phyloP scores from a whole-genome alignment of 495 filamentous ascomycete species.

The Penicillium flavigenum region DNA sequence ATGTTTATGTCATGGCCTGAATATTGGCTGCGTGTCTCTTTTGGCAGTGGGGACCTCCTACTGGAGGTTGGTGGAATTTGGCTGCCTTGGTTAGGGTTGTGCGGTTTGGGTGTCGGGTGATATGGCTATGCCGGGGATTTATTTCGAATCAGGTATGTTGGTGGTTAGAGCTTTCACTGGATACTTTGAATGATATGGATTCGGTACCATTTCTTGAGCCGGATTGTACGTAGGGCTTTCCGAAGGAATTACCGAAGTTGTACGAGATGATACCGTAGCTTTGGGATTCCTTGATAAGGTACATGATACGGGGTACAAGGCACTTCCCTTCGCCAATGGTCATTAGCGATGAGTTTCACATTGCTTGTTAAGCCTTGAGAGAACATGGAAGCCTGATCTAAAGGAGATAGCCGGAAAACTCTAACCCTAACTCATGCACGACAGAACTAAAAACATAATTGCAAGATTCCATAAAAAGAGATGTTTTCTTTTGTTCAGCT shows the following conservation, averaged over 20 bases:
- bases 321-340: neutral
- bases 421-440: neutral
- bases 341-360: neutral
- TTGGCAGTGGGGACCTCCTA: neutral
- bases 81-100: neutral
- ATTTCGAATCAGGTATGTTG: neutral
- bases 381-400: neutral
- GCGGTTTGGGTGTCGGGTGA: neutral
- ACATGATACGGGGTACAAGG: neutral
- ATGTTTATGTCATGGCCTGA: neutral
- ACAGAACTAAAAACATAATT: neutral
- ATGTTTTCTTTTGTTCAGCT: neutral
- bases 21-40: neutral
- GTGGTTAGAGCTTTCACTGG: neutral
- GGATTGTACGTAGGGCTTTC: neutral
- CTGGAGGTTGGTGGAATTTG: neutral
- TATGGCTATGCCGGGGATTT: neutral
- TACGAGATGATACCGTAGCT: constrained; percentile 1
- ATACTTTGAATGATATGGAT: neutral
- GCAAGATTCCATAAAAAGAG: neutral
- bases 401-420: neutral
- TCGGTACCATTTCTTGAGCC: neutral
- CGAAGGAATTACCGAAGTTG: neutral
- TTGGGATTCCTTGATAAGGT: neutral
- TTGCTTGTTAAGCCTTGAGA: neutral